phyloP scores from a whole-genome alignment of 2,329 filamentous ascomycete genomes.

The Talaromyces sp. region DNA sequence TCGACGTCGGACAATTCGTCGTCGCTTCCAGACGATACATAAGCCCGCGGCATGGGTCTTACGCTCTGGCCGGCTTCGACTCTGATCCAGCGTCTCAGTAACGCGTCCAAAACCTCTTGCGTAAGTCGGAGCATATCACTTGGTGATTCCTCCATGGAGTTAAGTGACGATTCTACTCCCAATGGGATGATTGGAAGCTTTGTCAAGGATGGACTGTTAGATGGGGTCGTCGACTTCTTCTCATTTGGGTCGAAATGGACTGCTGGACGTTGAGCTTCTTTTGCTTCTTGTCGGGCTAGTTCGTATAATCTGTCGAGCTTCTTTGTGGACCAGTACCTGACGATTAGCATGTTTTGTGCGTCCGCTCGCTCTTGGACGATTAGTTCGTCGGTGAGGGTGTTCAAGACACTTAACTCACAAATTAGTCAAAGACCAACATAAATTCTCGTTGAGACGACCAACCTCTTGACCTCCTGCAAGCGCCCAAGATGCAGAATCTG shows the following conservation, averaged over 20 bases:
- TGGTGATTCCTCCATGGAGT: slow-evolving; percentile 35
- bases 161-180: slow-evolving; percentile 36
- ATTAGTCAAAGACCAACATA: not conserved
- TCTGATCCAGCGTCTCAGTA: slow-evolving; percentile 33
- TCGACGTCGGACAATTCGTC: slow-evolving; percentile 25
- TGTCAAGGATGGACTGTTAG: slow-evolving; percentile 12
- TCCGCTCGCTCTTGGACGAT: slow-evolving; percentile 44
- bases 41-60: slow-evolving; percentile 16
- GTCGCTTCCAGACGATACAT: slow-evolving; percentile 29
- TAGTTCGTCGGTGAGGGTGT: slow-evolving; percentile 29
- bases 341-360: slow-evolving; percentile 45
- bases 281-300: slow-evolving; percentile 36
- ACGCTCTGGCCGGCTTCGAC: slow-evolving; percentile 16
- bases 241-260: slow-evolving; percentile 3
- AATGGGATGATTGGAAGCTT: slow-evolving; percentile 34
- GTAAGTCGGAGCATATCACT: slow-evolving; percentile 42
- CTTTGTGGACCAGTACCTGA: slow-evolving; percentile 43
- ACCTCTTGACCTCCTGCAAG: slow-evolving; percentile 32
- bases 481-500: slow-evolving; percentile 41
- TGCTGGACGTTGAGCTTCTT: slow-evolving; percentile 18
- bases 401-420: slow-evolving; percentile 13
- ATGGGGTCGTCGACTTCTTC: not conserved
- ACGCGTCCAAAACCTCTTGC: slow-evolving; percentile 34
- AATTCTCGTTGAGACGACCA: not conserved
- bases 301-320: slow-evolving; percentile 40